These are phyloP conservation scores for Colletotrichum kahawae DNA, from an alignment of 2,329 filamentous ascomycete species.

Conservation along the genomic window DNA sequence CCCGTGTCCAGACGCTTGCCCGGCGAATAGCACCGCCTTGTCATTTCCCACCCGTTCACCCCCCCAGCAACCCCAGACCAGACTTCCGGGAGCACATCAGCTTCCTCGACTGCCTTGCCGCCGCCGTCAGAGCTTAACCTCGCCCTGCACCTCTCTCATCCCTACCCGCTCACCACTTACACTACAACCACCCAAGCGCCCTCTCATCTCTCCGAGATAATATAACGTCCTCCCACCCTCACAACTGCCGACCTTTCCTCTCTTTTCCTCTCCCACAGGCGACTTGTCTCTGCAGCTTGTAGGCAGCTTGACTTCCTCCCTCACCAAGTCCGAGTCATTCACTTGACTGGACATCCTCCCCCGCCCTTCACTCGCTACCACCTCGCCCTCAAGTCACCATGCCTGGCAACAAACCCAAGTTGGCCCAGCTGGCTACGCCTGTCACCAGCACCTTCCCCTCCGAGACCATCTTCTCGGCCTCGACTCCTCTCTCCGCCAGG, in stretches of 20 bases:
- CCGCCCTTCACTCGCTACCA: slow-evolving; percentile 16
- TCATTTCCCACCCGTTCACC: slow-evolving; percentile 20
- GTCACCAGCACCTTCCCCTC: slow-evolving; percentile 67
- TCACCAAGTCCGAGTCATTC: slow-evolving; percentile 50
- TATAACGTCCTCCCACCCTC: slow-evolving; percentile 37
- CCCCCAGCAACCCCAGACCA: slow-evolving; percentile 22
- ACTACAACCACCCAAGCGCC: slow-evolving; percentile 32
- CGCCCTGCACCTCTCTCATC: slow-evolving; percentile 1
- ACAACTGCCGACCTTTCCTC: slow-evolving; percentile 37
- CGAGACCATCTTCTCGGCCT: slow-evolving; percentile 61
- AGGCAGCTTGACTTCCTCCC: slow-evolving; percentile 31
- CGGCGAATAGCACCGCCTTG: slow-evolving; percentile 12
- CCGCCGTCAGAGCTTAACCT: slow-evolving; percentile 25
- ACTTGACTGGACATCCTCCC: slow-evolving; percentile 42
- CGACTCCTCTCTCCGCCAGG: slow-evolving; percentile 67
- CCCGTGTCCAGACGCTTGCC: slow-evolving; percentile 11
- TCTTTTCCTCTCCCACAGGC: slow-evolving; percentile 32
- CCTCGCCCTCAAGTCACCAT: slow-evolving; percentile 41
- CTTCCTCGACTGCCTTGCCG: slow-evolving; percentile 13
- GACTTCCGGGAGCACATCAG: slow-evolving; percentile 17
- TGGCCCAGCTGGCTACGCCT: slow-evolving; percentile 66
- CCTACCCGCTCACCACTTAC: slow-evolving; percentile 12
- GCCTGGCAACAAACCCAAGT: slow-evolving; percentile 62
- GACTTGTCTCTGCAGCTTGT: slow-evolving; percentile 43
- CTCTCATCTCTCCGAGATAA: slow-evolving; percentile 34